Evolutionary conservation across 345 rosid species (phyloP).

Genomic region (Alliaria petiolata): DNA sequence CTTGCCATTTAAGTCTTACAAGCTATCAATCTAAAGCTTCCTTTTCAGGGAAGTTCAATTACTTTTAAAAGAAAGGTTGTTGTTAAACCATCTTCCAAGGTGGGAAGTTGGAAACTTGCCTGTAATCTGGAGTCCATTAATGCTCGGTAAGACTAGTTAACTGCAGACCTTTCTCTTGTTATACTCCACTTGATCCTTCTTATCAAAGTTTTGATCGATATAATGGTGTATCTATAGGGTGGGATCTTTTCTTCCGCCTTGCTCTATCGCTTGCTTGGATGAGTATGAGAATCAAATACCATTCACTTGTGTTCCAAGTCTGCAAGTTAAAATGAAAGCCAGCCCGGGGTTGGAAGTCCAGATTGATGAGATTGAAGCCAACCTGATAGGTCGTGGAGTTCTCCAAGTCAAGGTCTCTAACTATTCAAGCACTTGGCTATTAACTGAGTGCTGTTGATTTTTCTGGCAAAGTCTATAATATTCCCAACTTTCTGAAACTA

Average conservation of each 20-base stretch:
- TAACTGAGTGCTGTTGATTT: too few species aligned
- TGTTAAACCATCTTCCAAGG: slow-evolving; percentile 36
- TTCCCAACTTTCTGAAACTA: not conserved
- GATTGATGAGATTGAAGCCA: slow-evolving; percentile 23
- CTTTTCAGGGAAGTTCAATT: slow-evolving; percentile 35
- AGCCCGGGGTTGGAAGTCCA: not conserved
- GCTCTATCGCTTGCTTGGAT: slow-evolving; percentile 47
- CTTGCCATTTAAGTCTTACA: not conserved
- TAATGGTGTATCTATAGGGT: slow-evolving; percentile 38
- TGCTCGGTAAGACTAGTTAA: slow-evolving; percentile 33
- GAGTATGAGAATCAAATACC: slow-evolving; percentile 40
- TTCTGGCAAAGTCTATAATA: too few species aligned
- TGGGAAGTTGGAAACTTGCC: slow-evolving; percentile 45
- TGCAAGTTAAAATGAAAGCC: slow-evolving; percentile 33
- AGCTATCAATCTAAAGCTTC: not conserved
- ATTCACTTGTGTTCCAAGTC: slow-evolving; percentile 38
- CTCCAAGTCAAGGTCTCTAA: slow-evolving; percentile 44
- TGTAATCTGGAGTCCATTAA: not conserved
- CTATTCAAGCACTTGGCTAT: too few species aligned
- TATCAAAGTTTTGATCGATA: not conserved
- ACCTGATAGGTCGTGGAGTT: slow-evolving; percentile 24
- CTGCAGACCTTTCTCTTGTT: not conserved
- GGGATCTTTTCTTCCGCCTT: slow-evolving; percentile 42
- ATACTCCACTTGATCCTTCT: not conserved
- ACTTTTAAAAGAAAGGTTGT: slow-evolving; percentile 30